phyloP scores from a whole-genome alignment of 2,329 filamentous ascomycete species.

The Aquanectria penicillioides region DNA sequence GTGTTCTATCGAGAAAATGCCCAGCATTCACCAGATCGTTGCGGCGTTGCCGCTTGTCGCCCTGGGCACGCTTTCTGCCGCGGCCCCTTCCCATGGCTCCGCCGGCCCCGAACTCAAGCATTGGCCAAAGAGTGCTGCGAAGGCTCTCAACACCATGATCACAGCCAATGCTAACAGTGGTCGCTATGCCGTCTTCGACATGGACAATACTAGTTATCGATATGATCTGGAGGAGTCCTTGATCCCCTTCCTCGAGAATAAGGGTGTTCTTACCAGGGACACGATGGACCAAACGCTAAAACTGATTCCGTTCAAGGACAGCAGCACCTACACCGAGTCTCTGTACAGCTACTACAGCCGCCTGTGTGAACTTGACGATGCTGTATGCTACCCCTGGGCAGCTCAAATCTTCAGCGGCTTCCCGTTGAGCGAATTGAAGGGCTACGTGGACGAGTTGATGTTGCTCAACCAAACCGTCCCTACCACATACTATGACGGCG shows the following conservation, averaged over 20 bases:
- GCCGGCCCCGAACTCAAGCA: slow-evolving; percentile 42
- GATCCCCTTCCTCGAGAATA: slow-evolving; percentile 54
- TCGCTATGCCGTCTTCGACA: slow-evolving; percentile 54
- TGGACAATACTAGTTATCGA: slow-evolving; percentile 57
- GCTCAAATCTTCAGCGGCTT: slow-evolving; percentile 55
- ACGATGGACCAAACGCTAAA: slow-evolving; percentile 52
- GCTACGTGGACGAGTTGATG: slow-evolving; percentile 59
- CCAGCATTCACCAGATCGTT: no score
- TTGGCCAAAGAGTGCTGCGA: slow-evolving; percentile 50
- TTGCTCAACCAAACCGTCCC: slow-evolving; percentile 50
- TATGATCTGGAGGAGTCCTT: slow-evolving; percentile 56
- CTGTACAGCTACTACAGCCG: slow-evolving; percentile 58
- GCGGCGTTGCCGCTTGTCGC: no score
- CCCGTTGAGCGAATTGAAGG: slow-evolving; percentile 56
- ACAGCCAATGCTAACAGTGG: slow-evolving; percentile 49
- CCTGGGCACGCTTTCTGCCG: no score
- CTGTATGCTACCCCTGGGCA: slow-evolving; percentile 55
- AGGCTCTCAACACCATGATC: slow-evolving; percentile 50
- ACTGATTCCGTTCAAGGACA: slow-evolving; percentile 55
- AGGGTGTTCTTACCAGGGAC: slow-evolving; percentile 52
- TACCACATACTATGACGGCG: slow-evolving; percentile 49
- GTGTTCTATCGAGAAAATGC: no score
- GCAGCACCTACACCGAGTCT: slow-evolving; percentile 49
- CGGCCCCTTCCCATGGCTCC: no score
- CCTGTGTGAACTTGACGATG: slow-evolving; percentile 53